Conservation (phyloP, 2,329 filamentous ascomycete genomes). For the Diaporthe sp. region DNA sequence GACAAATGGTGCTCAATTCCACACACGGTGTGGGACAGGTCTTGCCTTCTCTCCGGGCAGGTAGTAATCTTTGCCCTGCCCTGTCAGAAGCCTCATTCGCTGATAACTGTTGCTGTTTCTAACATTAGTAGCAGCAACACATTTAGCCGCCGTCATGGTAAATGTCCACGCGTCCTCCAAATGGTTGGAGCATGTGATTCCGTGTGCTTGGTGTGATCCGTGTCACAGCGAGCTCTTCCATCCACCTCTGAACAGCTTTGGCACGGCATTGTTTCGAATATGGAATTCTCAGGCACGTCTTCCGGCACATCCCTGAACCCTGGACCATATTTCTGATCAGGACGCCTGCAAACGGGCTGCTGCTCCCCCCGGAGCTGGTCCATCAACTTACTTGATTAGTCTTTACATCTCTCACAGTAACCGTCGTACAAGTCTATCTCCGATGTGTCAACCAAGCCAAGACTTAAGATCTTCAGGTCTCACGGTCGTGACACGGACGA, state of each 20-base stretch:
- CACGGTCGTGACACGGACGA: slow-evolving; percentile 1
- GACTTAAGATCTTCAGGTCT: slow-evolving; percentile 10
- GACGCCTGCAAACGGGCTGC: background rate
- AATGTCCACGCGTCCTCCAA: background rate
- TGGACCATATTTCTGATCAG: background rate
- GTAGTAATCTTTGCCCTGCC: background rate
- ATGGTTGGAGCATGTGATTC: background rate
- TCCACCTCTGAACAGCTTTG: background rate
- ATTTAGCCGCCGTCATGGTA: background rate
- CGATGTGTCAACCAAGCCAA: slow-evolving; percentile 19
- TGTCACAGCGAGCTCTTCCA: slow-evolving; percentile 7
- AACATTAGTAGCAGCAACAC: background rate
- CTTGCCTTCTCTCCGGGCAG: background rate
- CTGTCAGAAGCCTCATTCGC: background rate
- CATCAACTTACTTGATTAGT: slow-evolving; percentile 9
- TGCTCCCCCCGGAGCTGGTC: background rate
- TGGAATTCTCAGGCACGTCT: background rate
- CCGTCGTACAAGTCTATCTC: slow-evolving; percentile 5
- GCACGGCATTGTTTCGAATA: slow-evolving; percentile 12
- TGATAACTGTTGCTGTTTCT: background rate
- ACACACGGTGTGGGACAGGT: background rate
- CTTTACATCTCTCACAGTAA: slow-evolving; percentile 9
- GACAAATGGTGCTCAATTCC: background rate
- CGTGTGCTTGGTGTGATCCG: background rate
- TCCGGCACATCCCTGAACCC: background rate